These are phyloP conservation scores for Bacterosira constricta DNA, from an alignment of 108 stramenopile species.

Conservation along the genomic window DNA sequence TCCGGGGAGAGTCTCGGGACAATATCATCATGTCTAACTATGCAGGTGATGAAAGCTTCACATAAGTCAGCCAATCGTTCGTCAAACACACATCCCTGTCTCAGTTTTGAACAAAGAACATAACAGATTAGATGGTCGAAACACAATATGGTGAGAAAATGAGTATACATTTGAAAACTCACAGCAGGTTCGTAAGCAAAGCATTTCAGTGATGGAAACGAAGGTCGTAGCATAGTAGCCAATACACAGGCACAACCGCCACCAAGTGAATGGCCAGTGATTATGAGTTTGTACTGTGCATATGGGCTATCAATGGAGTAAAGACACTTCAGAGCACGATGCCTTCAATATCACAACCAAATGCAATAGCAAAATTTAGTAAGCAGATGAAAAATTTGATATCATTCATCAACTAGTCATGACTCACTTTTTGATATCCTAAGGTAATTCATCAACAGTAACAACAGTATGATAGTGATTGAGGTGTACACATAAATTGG, in stretches of 20 bases:
- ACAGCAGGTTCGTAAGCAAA: constrained; percentile 24
- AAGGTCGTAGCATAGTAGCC: constrained; percentile 14
- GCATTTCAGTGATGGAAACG: constrained; percentile 16
- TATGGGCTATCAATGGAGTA: constrained; percentile 15
- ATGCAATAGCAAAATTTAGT: not conserved
- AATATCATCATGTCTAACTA: constrained; percentile 37
- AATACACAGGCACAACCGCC: constrained; percentile 23
- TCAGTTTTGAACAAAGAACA: not conserved
- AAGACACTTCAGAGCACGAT: constrained; percentile 2
- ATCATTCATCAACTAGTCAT: too few relatives aligned
- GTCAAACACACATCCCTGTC: constrained; percentile 43
- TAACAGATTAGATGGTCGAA: not conserved
- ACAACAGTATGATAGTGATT: too few relatives aligned
- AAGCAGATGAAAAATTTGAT: not conserved
- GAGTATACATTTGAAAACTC: not conserved
- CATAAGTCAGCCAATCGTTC: constrained; percentile 19
- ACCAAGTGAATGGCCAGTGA: constrained; percentile 20
- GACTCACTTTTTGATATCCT: constrained; percentile 20
- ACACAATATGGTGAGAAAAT: not conserved
- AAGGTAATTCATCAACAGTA: too few relatives aligned
- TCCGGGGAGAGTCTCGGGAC: too few relatives aligned
- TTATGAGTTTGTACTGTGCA: constrained; percentile 8
- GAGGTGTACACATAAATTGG: too few relatives aligned
- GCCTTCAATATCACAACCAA: not conserved
- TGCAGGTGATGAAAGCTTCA: constrained; percentile 26